phyloP scores from a whole-genome alignment of 192 early-diverging fungal species.

The Backusella macrospora region DNA sequence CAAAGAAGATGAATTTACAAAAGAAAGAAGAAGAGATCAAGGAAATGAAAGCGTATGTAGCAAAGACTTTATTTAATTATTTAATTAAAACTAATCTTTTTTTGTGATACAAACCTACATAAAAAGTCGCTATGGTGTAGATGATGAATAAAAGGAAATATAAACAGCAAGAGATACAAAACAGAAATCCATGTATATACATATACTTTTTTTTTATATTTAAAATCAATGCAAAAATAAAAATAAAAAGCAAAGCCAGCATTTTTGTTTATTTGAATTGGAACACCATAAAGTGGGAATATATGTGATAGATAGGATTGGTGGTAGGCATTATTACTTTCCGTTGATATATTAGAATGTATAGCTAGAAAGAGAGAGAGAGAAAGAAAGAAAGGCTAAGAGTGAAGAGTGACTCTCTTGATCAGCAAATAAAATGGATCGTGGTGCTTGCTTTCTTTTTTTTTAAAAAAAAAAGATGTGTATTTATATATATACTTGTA shows the following conservation, averaged over 20 bases:
- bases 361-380: too few species aligned
- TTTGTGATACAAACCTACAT: too few species aligned
- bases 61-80: background rate
- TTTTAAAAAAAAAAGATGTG: too few species aligned
- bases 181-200: background rate
- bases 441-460: too few species aligned
- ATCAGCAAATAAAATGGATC: too few species aligned
- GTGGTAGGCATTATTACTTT: too few species aligned
- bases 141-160: constrained; percentile 19
- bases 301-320: too few species aligned
- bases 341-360: too few species aligned
- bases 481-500: too few species aligned
- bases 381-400: too few species aligned
- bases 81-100: background rate
- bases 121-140: constrained; percentile 29
- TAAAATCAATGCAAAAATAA: background rate
- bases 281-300: too few species aligned
- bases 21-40: constrained; percentile 76
- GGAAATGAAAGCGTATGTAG: constrained; percentile 72
- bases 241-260: background rate
- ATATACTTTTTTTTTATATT: constrained; percentile 6
- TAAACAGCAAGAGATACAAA: background rate
- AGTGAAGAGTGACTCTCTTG: too few species aligned
- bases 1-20: constrained; percentile 79
- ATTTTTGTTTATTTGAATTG: background rate